Evolutionary conservation across 306 rosid species (phyloP).

Genomic region (Cucurbita argyrosperma): DNA sequence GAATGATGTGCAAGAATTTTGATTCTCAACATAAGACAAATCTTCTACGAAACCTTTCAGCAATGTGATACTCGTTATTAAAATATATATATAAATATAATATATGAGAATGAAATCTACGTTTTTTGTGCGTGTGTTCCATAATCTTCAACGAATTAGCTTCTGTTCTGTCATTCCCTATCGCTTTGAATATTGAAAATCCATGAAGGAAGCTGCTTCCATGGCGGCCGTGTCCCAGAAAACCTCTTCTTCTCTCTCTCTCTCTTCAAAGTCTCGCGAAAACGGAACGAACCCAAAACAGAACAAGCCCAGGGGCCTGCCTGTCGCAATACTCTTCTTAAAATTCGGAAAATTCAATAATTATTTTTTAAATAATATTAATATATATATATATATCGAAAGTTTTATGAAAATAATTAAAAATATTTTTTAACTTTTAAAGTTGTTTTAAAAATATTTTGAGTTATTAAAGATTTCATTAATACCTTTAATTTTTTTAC

Average conservation of each 20-base stretch:
- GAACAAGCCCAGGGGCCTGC: not conserved
- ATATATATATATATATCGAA: no score
- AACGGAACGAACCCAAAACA: not conserved
- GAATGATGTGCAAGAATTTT: constrained; percentile 15
- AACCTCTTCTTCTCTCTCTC: not conserved
- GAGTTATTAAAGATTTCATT: no score
- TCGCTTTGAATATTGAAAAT: not conserved
- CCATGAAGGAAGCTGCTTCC: constrained; percentile 28
- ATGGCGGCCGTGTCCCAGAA: constrained; percentile 31
- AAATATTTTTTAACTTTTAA: no score
- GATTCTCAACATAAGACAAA: constrained; percentile 14
- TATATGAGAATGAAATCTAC: constrained; percentile 10
- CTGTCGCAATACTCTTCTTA: not conserved
- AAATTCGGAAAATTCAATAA: not conserved
- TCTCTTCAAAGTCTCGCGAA: not conserved
- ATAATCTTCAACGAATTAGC: constrained; percentile 11
- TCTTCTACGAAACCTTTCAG: constrained; percentile 36
- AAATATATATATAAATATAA: not conserved
- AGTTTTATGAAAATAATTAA: no score
- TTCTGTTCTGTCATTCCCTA: not conserved
- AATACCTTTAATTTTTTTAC: no score
- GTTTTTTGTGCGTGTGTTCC: constrained; percentile 2
- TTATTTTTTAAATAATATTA: no score
- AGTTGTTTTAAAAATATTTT: no score
- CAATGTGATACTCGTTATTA: constrained; percentile 10